Base-by-base conservation (phyloP, 768 basidiomycete genomes). In the Sarcomyxa edulis region DNA sequence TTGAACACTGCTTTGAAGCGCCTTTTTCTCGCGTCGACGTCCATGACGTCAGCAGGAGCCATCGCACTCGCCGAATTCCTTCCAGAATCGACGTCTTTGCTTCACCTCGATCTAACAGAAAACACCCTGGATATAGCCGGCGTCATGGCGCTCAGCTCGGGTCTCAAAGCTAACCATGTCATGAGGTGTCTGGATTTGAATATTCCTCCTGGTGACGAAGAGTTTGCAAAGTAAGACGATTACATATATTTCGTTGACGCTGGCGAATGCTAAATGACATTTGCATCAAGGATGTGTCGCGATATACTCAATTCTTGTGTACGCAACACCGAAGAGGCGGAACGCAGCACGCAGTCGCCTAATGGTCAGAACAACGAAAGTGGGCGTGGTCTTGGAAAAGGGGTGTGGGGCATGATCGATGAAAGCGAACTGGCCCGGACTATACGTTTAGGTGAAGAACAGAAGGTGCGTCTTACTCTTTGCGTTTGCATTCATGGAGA, bases 11-110 rank as follows among this genome's bases (percentile, higher is more conserved):
- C 89, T 0, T 75, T 99, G 23, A 97, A 95, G 52, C 81, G 96
- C 1, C 66, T 99, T 30, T 97, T 96, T 66, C 74, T 98, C 15
- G 85, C 90, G 6, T 78, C 82, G 3, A 96, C 94, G 0, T 66
- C 69, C 4, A 74, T 98, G 53, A 76, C 77, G 0, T 85, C 88
- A 1, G 67, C 81, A 0, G 93, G 92, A 2, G 94, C 95, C 1
- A 98, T 98, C 46, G 85, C 91, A 0, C 74, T 98, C 2, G 96
- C 95, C 2, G 95, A 98, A 58, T 98, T 96, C 66, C 76, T 98
- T 1, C 93, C 94, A 0, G 94, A 98, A 56, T 83, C 88, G 0
- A 74, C 71, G 12, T 85, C 84, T 0, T 69, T 99, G 4, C 69
- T 97, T 0, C 94, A 98, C 58, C 79, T 99, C 38, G 96, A 97